Evolutionary conservation across 2,329 filamentous ascomycete species (phyloP).

Genomic region (Aspergillus transmontanensis): DNA sequence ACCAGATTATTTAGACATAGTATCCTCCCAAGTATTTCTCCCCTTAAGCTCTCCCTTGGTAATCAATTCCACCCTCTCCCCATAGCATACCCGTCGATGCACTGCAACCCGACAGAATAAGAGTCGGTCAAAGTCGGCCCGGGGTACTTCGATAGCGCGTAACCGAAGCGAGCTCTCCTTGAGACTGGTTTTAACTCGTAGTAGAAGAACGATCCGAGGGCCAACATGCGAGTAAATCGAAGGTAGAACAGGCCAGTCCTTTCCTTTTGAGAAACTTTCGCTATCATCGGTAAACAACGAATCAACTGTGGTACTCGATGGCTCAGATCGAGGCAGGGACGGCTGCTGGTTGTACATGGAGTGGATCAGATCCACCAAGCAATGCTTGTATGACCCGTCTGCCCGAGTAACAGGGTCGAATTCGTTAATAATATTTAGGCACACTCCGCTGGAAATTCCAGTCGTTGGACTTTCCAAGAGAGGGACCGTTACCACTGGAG

Average conservation of each 20-base stretch:
- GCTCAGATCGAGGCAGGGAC: neutral
- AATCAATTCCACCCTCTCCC: slow-evolving; percentile 4
- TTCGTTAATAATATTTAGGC: slow-evolving; percentile 7
- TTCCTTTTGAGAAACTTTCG: neutral
- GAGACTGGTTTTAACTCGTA: neutral
- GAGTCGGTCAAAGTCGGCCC: slow-evolving; percentile 4
- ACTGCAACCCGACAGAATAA: slow-evolving; percentile 11
- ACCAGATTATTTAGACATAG: neutral
- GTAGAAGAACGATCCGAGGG: neutral
- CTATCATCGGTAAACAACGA: neutral
- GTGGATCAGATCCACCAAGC: neutral
- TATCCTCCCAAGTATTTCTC: neutral
- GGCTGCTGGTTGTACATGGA: neutral
- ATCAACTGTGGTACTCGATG: neutral
- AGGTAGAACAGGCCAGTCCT: neutral
- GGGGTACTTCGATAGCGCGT: neutral
- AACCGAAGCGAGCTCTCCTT: slow-evolving; percentile 1
- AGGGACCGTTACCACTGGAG: neutral
- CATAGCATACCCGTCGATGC: slow-evolving; percentile 7
- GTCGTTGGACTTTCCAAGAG: neutral
- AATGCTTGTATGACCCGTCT: slow-evolving; percentile 5
- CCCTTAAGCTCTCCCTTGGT: neutral
- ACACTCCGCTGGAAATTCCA: neutral
- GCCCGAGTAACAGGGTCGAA: slow-evolving; percentile 9
- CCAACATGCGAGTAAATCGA: neutral